phyloP scores from a whole-genome alignment of 2,329 filamentous ascomycete genomes.

The Fusarium chaquense region DNA sequence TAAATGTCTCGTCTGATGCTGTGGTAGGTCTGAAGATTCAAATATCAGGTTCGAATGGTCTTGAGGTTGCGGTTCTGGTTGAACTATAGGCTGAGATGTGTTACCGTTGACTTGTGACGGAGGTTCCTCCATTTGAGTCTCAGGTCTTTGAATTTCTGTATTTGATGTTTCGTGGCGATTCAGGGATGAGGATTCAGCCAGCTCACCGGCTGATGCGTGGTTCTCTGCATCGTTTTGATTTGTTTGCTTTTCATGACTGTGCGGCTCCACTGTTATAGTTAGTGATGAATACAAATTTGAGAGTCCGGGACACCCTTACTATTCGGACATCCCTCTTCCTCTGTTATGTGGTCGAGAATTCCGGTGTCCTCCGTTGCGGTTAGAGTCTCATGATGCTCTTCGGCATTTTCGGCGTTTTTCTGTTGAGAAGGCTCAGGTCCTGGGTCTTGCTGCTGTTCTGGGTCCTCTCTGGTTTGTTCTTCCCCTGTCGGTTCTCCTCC shows the following conservation, averaged over 20 bases:
- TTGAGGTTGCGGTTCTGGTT: not conserved
- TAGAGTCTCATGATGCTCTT: not conserved
- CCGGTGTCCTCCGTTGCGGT: not conserved
- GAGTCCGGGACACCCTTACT: not conserved
- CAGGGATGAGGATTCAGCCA: rapidly evolving
- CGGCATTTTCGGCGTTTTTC: not conserved
- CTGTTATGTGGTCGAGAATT: not conserved
- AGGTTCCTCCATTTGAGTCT: not conserved
- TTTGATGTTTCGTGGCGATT: not conserved
- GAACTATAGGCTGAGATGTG: not conserved
- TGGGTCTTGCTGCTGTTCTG: not conserved
- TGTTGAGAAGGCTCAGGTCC: not conserved
- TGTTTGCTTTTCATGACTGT: not conserved
- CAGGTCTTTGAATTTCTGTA: not conserved
- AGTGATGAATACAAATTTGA: not conserved
- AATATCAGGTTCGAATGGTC: not conserved
- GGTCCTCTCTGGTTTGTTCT: not conserved
- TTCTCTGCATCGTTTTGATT: not conserved
- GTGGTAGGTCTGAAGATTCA: not conserved
- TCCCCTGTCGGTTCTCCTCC: not conserved
- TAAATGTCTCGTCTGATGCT: not conserved
- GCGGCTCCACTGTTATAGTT: not conserved
- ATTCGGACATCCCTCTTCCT: not conserved
- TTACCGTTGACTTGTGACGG: not conserved
- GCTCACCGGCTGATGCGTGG: not conserved